phyloP scores from a whole-genome alignment of 2,329 filamentous ascomycete species.

The Capronia epimyces region DNA sequence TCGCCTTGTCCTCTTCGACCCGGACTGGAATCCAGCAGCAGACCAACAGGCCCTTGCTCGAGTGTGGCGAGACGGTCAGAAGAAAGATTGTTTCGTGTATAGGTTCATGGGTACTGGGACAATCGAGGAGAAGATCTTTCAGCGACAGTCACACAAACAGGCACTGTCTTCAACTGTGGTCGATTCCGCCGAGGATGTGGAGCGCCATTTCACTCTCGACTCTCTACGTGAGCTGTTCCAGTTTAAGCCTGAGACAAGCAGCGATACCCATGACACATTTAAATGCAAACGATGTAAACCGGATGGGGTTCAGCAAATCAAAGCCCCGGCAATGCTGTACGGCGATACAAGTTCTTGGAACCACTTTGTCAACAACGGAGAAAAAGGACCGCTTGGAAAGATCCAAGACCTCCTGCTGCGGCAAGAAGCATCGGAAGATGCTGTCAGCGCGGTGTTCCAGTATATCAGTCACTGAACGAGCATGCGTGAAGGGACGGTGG shows the following conservation, averaged over 20 bases:
- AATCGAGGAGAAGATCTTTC: slow-evolving; percentile 99
- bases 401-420: slow-evolving; percentile 89
- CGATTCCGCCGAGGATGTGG: slow-evolving; percentile 92
- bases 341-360: slow-evolving; percentile 99
- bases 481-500: too few relatives aligned
- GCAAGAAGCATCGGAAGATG: slow-evolving; percentile 71
- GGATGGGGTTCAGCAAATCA: slow-evolving; percentile 79
- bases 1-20: slow-evolving; percentile 90
- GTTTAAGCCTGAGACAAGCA: slow-evolving; percentile 75
- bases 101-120: slow-evolving; percentile 98
- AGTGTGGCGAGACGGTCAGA: slow-evolving; percentile 98
- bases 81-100: slow-evolving; percentile 99
- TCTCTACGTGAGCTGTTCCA: slow-evolving; percentile 89
- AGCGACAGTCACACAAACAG: slow-evolving; percentile 96
- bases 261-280: slow-evolving; percentile 97
- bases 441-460: slow-evolving; percentile 94
- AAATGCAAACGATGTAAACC: slow-evolving; percentile 93
- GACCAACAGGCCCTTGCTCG: slow-evolving; percentile 95
- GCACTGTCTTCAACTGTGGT: slow-evolving; percentile 93
- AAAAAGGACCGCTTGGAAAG: slow-evolving; percentile 59
- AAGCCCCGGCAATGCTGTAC: slow-evolving; percentile 91
- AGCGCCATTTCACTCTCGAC: slow-evolving; percentile 91
- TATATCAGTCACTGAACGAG: slow-evolving; percentile 80
- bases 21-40: slow-evolving; percentile 95
- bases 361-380: slow-evolving; percentile 77